A percentile compares a stretch with the other conserved stretches of the same genome.
Conservation (phyloP, 768 basidiomycete species). For the Coprinopsis strossmayeri region DNA sequence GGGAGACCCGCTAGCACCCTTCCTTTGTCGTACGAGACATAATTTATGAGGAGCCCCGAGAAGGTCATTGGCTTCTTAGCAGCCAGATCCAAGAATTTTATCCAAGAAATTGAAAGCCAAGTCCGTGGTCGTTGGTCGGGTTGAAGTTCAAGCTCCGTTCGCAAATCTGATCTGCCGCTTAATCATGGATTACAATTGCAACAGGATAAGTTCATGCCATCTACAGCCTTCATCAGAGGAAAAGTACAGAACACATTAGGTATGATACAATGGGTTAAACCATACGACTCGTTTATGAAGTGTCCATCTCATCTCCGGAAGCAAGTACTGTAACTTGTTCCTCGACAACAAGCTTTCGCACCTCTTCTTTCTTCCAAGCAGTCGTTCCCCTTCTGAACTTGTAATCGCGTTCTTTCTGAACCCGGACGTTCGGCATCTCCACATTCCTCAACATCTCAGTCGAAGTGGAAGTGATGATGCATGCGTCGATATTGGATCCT, state of each 20-base stretch:
- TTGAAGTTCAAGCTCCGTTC: too few relatives aligned
- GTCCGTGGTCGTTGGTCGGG: too few relatives aligned
- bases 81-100: too few relatives aligned
- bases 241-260: background rate
- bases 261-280: background rate
- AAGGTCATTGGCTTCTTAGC: too few relatives aligned
- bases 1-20: too few relatives aligned
- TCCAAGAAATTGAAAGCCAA: too few relatives aligned
- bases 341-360: conserved; percentile 63
- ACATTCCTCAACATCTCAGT: conserved; percentile 95
- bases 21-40: too few relatives aligned
- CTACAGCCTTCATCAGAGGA: background rate
- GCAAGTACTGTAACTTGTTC: conserved; percentile 57
- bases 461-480: conserved; percentile 79
- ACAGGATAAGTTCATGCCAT: background rate
- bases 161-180: too few relatives aligned
- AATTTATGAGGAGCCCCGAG: too few relatives aligned
- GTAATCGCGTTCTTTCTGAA: conserved; percentile 65
- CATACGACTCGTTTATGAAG: conserved; percentile 37
- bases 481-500: conserved; percentile 97
- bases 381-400: conserved; percentile 84
- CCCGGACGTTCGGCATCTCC: conserved; percentile 84
- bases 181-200: too few relatives aligned
- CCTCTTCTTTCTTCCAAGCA: conserved; percentile 76
- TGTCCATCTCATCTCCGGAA: conserved; percentile 74